Percentiles rank a stretch among this genome's conserved stretches.
These are phyloP conservation scores for Cocos nucifera DNA, from an alignment of 176 grass and related monocot genomes.

Conservation along the genomic window DNA sequence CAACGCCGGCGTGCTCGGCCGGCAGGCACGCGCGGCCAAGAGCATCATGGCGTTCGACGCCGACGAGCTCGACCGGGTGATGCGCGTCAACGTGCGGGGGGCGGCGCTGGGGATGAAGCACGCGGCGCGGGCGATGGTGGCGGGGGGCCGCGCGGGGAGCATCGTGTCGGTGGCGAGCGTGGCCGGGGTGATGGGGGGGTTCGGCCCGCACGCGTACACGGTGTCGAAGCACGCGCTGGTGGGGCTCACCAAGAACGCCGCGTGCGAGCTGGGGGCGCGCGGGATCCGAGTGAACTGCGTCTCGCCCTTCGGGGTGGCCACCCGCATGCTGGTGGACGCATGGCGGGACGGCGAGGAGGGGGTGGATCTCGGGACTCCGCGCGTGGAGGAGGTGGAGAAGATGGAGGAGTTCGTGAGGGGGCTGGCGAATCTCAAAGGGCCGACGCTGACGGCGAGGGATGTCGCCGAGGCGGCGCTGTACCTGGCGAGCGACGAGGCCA, in stretches of 20 bases:
- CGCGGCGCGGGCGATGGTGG: constrained; percentile 69
- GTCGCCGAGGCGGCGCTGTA: constrained; percentile 42
- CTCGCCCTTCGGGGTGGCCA: constrained; percentile 94
- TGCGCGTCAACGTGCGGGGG: constrained; percentile 89
- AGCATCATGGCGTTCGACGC: not conserved
- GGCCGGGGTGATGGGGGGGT: constrained; percentile 71
- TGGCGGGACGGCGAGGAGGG: constrained; percentile 38
- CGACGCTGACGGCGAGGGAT: constrained; percentile 18
- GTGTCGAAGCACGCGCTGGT: constrained; percentile 95
- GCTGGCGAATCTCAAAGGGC: constrained; percentile 29
- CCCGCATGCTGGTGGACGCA: constrained; percentile 86
- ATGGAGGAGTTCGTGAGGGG: constrained; percentile 21
- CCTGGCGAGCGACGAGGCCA: constrained; percentile 42
- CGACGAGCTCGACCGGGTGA: constrained; percentile 64
- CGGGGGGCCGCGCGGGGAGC: constrained; percentile 32
- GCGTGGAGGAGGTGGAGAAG: constrained; percentile 21
- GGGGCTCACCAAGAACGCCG: constrained; percentile 86
- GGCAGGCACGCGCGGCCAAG: not conserved
- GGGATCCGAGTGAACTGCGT: constrained; percentile 94
- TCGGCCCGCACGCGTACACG: constrained; percentile 89
- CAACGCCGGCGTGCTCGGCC: constrained; percentile 41
- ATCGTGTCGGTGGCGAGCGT: constrained; percentile 91
- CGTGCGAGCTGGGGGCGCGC: constrained; percentile 85
- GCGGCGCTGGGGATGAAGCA: constrained; percentile 95
- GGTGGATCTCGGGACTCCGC: constrained; percentile 18